Evolutionary conservation across 352 stramenopile species (phyloP), one percentile per base, ranked within the genome.

Genomic region (Phytophthora pinifolia): DNA sequence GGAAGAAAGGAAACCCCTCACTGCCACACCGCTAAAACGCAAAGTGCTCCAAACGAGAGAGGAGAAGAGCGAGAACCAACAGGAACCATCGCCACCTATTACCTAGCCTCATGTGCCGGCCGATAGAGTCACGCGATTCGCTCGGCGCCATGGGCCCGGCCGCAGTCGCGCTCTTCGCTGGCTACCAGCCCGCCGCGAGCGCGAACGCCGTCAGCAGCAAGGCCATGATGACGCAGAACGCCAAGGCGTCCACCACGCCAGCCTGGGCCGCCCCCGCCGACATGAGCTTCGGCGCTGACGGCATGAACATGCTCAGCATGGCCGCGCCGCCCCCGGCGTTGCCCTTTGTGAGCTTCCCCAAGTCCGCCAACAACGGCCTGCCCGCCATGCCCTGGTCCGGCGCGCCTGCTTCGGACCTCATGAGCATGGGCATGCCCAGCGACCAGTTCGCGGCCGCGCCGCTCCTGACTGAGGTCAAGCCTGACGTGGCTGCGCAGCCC

Each of bases 101-200:
- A n/a, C n/a, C n/a, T 30, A 47, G 27, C 42, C 27, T 14, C 68
- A 92, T 89, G 82, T 92, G 82, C 65, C 79, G 82, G 71, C 82
- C 82, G 60, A 92, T 92, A 76, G 82, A 89, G 74, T 89, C 79
- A 35, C 47, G 82, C 48, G 77, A 92, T 85, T 86, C 82, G 73
- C 67, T 92, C 65, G 77, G 77, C 73, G 81, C 71, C 67, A 88
- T 89, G 76, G 78, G 78, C 63, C 70, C 75, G 31, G 76, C 79
- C 56, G 77, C 81, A 63, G 75, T 80, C 15, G 79, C 74, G 69
- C 67, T 92, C 64, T 89, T 92, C 45, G 76, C 79, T 32, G 79
- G 79, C 62, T 89, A 88, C 72, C 79, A 83, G 49, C 76, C 76
- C 54, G 70, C 78, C 54, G 72, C 72, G 46, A 34, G 33, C 13